These are phyloP conservation scores for Alternaria arborescens DNA, from an alignment of 2,329 filamentous ascomycete species.

Conservation along the genomic window DNA sequence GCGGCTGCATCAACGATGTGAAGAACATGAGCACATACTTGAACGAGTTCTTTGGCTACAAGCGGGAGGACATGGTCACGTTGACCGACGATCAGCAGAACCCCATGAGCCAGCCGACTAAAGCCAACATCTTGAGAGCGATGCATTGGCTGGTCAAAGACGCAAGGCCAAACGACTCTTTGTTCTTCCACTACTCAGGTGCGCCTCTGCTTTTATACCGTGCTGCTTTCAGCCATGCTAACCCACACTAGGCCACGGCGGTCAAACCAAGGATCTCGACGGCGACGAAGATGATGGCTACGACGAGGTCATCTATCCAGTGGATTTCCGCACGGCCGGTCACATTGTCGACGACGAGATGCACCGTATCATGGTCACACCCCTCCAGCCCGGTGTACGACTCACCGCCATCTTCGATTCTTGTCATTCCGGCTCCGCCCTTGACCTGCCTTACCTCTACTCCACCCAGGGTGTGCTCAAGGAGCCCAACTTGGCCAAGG, in stretches of 20 bases:
- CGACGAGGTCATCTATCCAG: slow-evolving; percentile 84
- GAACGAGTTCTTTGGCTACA: slow-evolving; percentile 88
- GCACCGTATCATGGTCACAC: slow-evolving; percentile 79
- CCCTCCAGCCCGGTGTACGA: slow-evolving; percentile 83
- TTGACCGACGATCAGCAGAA: slow-evolving; percentile 97
- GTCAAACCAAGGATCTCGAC: slow-evolving; percentile 81
- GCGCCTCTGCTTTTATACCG: slow-evolving; percentile 40
- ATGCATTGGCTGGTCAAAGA: slow-evolving; percentile 99
- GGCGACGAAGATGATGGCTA: slow-evolving; percentile 84
- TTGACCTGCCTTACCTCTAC: slow-evolving; percentile 83
- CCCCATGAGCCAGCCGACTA: slow-evolving; percentile 95
- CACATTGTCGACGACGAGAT: slow-evolving; percentile 87
- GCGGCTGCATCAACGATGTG: slow-evolving; percentile 96
- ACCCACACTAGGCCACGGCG: slow-evolving; percentile 71
- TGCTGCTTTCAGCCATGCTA: slow-evolving; percentile 1
- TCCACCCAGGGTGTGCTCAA: slow-evolving; percentile 82
- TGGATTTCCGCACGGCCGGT: slow-evolving; percentile 80
- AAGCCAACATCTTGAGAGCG: slow-evolving; percentile 90
- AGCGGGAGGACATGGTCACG: slow-evolving; percentile 95
- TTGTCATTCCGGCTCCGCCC: slow-evolving; percentile 79
- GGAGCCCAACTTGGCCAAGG: slow-evolving; percentile 82
- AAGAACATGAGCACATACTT: slow-evolving; percentile 96
- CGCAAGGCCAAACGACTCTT: slow-evolving; percentile 87
- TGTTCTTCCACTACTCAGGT: slow-evolving; percentile 98
- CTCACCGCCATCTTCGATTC: slow-evolving; percentile 84